Base-by-base conservation (phyloP, 352 stramenopile genomes). In the Proteromonas lacertae region DNA sequence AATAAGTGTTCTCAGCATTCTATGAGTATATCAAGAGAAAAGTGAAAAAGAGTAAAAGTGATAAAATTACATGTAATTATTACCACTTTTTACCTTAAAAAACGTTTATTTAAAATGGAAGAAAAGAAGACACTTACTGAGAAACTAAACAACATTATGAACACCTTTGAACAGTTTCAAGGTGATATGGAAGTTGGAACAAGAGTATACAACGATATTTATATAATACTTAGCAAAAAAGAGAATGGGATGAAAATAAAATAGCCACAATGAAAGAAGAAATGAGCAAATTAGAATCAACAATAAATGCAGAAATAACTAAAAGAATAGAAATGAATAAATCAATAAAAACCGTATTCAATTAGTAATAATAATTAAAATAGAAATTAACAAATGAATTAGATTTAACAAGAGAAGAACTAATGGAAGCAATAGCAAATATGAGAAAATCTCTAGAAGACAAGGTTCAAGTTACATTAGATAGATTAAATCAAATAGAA, bases 301-400 rank as follows among this genome's bases (percentile, higher is more conserved):
- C 68, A 21, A 48, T 77, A 4, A 62, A 74, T 36, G 58, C 57
- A 5, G 61, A 75, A 46, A 67, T 70, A 48, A 66, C 66, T 42
- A 63, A 67, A 48, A 59, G 66, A 14, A 51, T 69, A 21, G 66
- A 77, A 45, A 74, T 75, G 62, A 75, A 70, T 56, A 73, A 76
- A 47, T 74, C 59, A 5, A 46, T 21, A 20, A 16, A 36, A 25
- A 17, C 20, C 3, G 36, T 41, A 34, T 20, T 18, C 2, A 10
- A 25, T 20, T 14, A 20, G 17, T 35, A 4, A 18, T 13, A 13
- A 4, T 23, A 20, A 18, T 19, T 5, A 8, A 12, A 29, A 2
- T 8, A 7, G 5, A 10, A 10, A 10, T 28, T 28, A 5, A 10
- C 24, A 28, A 28, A 28, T 10, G 5, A 10, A 10, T 28, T 28